phyloP scores from a whole-genome alignment of 1,139 yeast genomes.

The Magnusiomyces ingens region DNA sequence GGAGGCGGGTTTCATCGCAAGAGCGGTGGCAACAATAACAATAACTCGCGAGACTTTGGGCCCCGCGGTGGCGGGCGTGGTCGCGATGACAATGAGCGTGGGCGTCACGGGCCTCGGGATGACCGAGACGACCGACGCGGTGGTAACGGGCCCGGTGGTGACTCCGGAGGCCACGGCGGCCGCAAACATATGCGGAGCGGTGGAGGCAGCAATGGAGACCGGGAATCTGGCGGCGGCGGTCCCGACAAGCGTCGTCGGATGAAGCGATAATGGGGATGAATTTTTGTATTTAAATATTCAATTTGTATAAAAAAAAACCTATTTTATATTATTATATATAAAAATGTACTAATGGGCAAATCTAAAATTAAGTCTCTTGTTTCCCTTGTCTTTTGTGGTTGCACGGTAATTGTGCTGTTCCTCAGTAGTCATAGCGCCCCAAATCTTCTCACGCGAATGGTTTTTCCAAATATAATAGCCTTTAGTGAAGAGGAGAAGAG shows the following conservation, averaged over 20 bases:
- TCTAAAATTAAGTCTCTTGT: slow-evolving; percentile 49
- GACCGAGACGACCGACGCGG: not conserved
- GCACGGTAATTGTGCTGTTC: slow-evolving; percentile 42
- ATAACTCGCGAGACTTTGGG: no score
- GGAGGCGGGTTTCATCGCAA: not conserved
- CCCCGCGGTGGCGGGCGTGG: not conserved
- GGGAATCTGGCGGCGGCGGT: no score
- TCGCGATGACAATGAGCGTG: no score
- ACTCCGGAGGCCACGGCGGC: slow-evolving; percentile 47
- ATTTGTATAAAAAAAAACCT: no score
- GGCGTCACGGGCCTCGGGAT: not conserved
- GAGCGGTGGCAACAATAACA: not conserved
- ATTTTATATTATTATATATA: not conserved
- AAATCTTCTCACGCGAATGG: slow-evolving; percentile 37
- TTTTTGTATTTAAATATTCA: no score
- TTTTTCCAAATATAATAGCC: slow-evolving; percentile 45
- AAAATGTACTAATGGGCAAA: slow-evolving; percentile 26
- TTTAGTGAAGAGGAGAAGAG: slow-evolving; percentile 19
- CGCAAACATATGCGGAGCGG: slow-evolving; percentile 44
- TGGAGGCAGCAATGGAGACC: no score
- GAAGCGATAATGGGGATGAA: no score
- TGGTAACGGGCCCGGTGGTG: not conserved
- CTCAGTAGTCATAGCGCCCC: slow-evolving; percentile 44
- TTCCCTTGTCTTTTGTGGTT: slow-evolving; percentile 46
- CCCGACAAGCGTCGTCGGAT: no score